These are phyloP conservation scores for Durotheca rogersii DNA, from an alignment of 495 filamentous ascomycete genomes.

Conservation along the genomic window DNA sequence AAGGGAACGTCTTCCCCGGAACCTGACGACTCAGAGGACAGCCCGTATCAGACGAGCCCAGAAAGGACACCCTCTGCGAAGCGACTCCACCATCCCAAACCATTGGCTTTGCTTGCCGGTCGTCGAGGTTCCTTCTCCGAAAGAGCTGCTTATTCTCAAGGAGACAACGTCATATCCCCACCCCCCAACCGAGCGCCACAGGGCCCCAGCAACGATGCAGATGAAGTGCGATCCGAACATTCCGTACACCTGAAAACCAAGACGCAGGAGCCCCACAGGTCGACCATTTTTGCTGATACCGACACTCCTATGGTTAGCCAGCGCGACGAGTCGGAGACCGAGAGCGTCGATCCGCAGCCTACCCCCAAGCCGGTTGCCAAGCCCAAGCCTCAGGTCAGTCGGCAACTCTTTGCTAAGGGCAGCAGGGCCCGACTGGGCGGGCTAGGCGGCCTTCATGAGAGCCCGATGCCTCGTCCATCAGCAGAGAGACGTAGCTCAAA, in stretches of 20 bases:
- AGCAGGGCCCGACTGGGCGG: constrained; percentile 9
- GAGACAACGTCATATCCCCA: constrained; percentile 17
- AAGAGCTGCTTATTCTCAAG: constrained; percentile 20
- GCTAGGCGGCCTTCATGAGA: constrained; percentile 31
- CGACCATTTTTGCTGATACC: constrained; percentile 34
- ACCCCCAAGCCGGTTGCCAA: constrained; percentile 25
- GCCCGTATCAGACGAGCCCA: constrained; percentile 32
- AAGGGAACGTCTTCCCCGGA: constrained; percentile 27
- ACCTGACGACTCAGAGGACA: constrained; percentile 31
- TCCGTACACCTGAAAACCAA: constrained; percentile 16
- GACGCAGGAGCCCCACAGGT: constrained; percentile 24
- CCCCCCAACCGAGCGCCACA: constrained; percentile 21
- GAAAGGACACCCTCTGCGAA: constrained; percentile 36
- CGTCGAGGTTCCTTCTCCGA: constrained; percentile 33
- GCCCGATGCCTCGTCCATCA: constrained; percentile 35
- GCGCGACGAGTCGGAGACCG: constrained; percentile 27
- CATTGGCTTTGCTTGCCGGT: constrained; percentile 21
- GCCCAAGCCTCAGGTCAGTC: constrained; percentile 25
- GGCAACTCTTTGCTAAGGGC: constrained; percentile 24
- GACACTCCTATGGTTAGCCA: constrained; percentile 31
- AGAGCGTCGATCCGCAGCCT: constrained; percentile 26
- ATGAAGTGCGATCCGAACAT: constrained; percentile 19
- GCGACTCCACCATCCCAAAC: constrained; percentile 30
- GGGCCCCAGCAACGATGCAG: constrained; percentile 18
- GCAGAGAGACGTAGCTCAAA: constrained; percentile 28